Evolutionary conservation across 2,329 filamentous ascomycete genomes (phyloP), one percentile per base, ranked within the genome.

Genomic region (Calonectria henricotiae): DNA sequence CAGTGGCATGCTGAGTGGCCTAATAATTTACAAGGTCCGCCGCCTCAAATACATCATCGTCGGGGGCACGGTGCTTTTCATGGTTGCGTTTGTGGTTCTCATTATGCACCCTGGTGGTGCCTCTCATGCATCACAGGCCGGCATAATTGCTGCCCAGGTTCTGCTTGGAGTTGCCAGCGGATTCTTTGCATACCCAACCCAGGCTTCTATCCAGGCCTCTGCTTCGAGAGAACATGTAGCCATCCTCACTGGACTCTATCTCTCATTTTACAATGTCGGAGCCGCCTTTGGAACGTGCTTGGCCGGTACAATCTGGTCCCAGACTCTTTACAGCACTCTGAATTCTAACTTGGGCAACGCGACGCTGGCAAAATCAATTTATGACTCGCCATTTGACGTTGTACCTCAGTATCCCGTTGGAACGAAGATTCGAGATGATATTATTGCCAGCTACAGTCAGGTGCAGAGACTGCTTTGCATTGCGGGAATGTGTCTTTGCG

Each of bases 41-140:
- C 84, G 86, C 9, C 84, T 91, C 60, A 91, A 91, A 74, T 83
- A 82, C 23, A 89, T 91, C 76, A 90, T 91, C 61, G 82, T 91
- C 7, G 81, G 82, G 1, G 89, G 89, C 12, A 90, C 88, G 0
- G 78, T 84, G 5, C 79, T 90, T 0, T 91, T 89, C 77, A 85
- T 88, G 76, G 83, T 86, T 5, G 88, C 88, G 0, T 89, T 89
- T 73, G 87, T 85, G 2, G 80, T 91, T 5, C 81, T 91, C 5
- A 89, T 90, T 67, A 78, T 84, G 41, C 89, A 84, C 74, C 86
- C 88, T 1, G 88, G 89, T 13, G 88, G 87, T 1, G 79, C 82
- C 0, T 81, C 79, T 1, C 41, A 74, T 0, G 78, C 81, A 0
- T 83, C 82, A 2, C 82, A 87, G 47, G 82, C 84, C 0, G 89